Percentiles rank a stretch among this genome's conserved stretches.
These are phyloP conservation scores for Cladobotryum mycophilum DNA, from an alignment of 2,329 filamentous ascomycete species.

Conservation along the genomic window DNA sequence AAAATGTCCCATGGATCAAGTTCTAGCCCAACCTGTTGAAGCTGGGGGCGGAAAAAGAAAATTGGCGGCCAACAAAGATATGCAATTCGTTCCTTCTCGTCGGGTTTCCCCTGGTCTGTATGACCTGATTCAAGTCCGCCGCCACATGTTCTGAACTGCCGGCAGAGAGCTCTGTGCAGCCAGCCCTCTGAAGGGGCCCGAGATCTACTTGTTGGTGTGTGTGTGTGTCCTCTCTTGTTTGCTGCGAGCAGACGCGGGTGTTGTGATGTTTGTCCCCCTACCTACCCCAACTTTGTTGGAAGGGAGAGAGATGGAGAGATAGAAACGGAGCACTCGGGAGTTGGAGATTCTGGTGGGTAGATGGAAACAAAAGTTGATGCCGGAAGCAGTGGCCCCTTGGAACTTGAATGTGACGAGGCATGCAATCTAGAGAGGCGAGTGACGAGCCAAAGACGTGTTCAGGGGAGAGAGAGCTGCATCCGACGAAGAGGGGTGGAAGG, in stretches of 20 bases:
- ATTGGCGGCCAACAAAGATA: background rate
- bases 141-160: constrained; percentile 4
- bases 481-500: no score
- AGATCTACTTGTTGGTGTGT: constrained; percentile 3
- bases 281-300: background rate
- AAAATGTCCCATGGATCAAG: background rate
- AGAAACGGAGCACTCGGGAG: background rate
- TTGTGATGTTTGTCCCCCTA: background rate
- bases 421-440: no score
- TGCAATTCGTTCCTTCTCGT: background rate
- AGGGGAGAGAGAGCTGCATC: no score
- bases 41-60: no score
- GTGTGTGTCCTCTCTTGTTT: background rate
- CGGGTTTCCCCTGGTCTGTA: background rate
- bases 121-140: no score
- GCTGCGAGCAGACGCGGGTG: background rate
- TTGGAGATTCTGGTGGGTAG: background rate
- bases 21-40: background rate
- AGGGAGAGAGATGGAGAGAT: background rate
- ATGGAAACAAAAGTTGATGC: background rate
- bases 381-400: background rate
- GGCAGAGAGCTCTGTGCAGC: background rate
- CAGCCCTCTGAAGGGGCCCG: background rate
- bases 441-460: no score
- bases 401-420: no score